Percentiles rank a stretch among this genome's conserved stretches.
Conservation (phyloP, 2,329 filamentous ascomycete genomes). For the Hymenoscyphus repandus region DNA sequence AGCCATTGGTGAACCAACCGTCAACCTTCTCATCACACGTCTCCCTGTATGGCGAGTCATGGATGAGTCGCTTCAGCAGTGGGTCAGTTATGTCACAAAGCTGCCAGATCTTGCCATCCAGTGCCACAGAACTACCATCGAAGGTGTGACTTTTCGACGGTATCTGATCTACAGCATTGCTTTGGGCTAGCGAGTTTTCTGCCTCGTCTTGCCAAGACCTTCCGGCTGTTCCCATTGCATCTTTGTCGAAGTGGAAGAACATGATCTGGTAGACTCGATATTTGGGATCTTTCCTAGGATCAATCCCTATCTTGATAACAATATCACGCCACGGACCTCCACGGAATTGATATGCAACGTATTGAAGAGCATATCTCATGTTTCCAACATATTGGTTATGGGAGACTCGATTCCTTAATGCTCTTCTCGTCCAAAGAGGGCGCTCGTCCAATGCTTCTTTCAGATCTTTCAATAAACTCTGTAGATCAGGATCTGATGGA, state of each 20-base stretch:
- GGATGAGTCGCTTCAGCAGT: slow-evolving; percentile 60
- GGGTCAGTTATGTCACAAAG: slow-evolving; percentile 88
- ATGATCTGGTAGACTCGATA: slow-evolving; percentile 85
- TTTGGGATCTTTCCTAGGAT: slow-evolving; percentile 71
- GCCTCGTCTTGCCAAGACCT: slow-evolving; percentile 16
- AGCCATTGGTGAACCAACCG: slow-evolving; percentile 81
- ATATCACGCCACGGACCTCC: slow-evolving; percentile 89
- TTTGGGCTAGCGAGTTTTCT: slow-evolving; percentile 15
- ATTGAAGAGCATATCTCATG: slow-evolving; percentile 72
- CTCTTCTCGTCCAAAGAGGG: slow-evolving; percentile 82
- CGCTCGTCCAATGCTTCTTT: slow-evolving; percentile 62
- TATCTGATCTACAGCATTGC: slow-evolving; percentile 5
- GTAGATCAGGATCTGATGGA: slow-evolving; percentile 47
- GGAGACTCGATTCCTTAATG: slow-evolving; percentile 67
- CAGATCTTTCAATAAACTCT: slow-evolving; percentile 59
- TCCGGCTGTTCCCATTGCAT: slow-evolving; percentile 17
- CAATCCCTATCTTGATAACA: slow-evolving; percentile 77
- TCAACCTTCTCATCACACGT: slow-evolving; percentile 57
- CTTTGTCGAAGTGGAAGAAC: slow-evolving; percentile 65
- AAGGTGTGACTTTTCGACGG: slow-evolving; percentile 64
- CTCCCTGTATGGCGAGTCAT: slow-evolving; percentile 52
- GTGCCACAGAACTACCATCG: slow-evolving; percentile 67
- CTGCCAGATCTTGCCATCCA: slow-evolving; percentile 90
- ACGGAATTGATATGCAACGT: slow-evolving; percentile 87
- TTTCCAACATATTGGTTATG: slow-evolving; percentile 46